Percentiles rank a stretch among this genome's conserved stretches.
Evolutionary conservation across 139 green algal genomes (phyloP).

Genomic region (Edaphochlamys debaryana): DNA sequence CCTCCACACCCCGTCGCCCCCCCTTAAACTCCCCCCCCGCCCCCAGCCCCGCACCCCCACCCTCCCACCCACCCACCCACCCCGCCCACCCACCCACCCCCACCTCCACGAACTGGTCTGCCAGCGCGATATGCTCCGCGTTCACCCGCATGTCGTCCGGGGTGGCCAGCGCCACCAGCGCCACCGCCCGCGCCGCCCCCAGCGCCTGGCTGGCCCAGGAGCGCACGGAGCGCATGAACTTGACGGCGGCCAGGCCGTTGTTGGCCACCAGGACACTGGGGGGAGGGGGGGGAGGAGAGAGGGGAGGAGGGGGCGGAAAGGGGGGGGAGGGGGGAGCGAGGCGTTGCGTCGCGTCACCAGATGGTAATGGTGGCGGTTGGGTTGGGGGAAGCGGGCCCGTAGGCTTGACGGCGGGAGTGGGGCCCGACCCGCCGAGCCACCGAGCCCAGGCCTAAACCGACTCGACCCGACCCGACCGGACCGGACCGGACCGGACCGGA

Average conservation of each 20-base stretch:
- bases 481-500: too few relatives aligned
- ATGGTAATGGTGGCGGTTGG: background rate
- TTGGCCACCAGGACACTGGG: constrained; percentile 93
- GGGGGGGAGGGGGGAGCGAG: background rate
- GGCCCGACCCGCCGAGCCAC: too few relatives aligned
- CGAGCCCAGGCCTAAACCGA: too few relatives aligned
- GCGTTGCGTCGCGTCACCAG: background rate
- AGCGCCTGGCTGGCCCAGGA: constrained; percentile 84
- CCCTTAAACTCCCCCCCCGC: constrained; percentile 53
- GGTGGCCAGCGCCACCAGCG: constrained; percentile 91
- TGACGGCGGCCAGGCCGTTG: constrained; percentile 96
- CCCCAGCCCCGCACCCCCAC: constrained; percentile 58
- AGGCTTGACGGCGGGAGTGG: too few relatives aligned
- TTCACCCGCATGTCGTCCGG: constrained; percentile 95
- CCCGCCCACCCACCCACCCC: too few relatives aligned
- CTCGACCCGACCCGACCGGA: too few relatives aligned
- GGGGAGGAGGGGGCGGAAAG: background rate
- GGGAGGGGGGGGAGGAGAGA: background rate
- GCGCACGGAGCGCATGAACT: constrained; percentile 95
- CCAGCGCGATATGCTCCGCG: constrained; percentile 96
- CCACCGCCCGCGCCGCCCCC: constrained; percentile 73
- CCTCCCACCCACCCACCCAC: background rate
- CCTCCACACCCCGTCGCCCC: background rate
- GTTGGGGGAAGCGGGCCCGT: too few relatives aligned
- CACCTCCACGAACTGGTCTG: constrained; percentile 98